phyloP scores from a whole-genome alignment of 108 stramenopile species.

The Nitzschia sp. region DNA sequence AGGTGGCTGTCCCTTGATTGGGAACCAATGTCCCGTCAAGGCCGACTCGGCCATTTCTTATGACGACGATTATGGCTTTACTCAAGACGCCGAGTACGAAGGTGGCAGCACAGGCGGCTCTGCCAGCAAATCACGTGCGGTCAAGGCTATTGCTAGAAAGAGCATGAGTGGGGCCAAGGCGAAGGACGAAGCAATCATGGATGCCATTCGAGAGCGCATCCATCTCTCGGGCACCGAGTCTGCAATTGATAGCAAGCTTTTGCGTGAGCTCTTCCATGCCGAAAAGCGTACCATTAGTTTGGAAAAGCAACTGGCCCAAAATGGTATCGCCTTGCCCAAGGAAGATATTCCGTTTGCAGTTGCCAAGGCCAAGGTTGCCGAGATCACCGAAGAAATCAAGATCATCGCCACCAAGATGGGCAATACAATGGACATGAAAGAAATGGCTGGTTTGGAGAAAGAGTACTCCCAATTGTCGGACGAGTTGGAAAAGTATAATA shows the following conservation, averaged over 20 bases:
- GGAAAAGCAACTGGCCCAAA: constrained; percentile 49
- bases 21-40: constrained; percentile 44
- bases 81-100: constrained; percentile 35
- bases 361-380: constrained; percentile 40
- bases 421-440: constrained; percentile 27
- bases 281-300: constrained; percentile 33
- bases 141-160: background rate
- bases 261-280: constrained; percentile 33
- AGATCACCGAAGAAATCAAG: constrained; percentile 43
- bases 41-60: constrained; percentile 31
- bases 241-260: constrained; percentile 26
- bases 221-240: constrained; percentile 11
- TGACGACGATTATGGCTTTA: constrained; percentile 38
- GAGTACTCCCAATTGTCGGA: constrained; percentile 49
- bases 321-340: constrained; percentile 39
- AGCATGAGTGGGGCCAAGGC: background rate
- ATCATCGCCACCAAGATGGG: constrained; percentile 42
- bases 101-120: background rate
- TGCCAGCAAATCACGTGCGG: background rate
- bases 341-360: constrained; percentile 56
- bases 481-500: constrained; percentile 58
- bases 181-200: constrained; percentile 27
- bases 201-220: constrained; percentile 11
- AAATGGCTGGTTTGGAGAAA: constrained; percentile 32
- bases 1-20: constrained; percentile 38